Evolutionary conservation across 2,329 filamentous ascomycete genomes (phyloP).

Genomic region (Talaromyces islandicus): DNA sequence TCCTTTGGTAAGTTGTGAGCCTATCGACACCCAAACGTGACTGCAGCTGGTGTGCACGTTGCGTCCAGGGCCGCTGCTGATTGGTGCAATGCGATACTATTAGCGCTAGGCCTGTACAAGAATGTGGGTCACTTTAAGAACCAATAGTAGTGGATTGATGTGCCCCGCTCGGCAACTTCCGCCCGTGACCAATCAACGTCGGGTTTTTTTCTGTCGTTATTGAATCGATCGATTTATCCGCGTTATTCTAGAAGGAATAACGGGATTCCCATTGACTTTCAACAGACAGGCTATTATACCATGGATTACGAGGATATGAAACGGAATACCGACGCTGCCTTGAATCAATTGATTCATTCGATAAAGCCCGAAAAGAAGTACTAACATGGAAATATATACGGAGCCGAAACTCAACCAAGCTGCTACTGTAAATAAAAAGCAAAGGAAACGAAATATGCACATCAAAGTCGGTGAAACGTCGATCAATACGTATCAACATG

Average conservation of each 20-base stretch:
- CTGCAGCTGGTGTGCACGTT: conserved; percentile 4
- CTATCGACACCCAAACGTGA: neutral
- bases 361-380: neutral
- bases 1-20: neutral
- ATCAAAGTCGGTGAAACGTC: neutral
- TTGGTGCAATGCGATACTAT: neutral
- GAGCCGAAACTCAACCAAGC: neutral
- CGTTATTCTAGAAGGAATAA: neutral
- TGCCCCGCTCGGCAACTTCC: neutral
- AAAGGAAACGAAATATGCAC: neutral
- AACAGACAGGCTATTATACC: no score
- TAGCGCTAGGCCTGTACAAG: neutral
- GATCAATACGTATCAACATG: neutral
- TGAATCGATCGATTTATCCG: no score
- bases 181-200: neutral
- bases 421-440: neutral
- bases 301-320: no score
- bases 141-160: neutral
- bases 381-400: neutral
- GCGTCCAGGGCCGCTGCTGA: neutral
- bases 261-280: no score
- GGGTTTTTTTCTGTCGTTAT: no score
- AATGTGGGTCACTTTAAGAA: neutral
- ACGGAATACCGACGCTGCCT: no score
- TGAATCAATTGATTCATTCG: neutral